Percentiles rank a stretch among this genome's conserved stretches.
Evolutionary conservation across 257 asterid species (phyloP).

Genomic region (Salvia hispanica): DNA sequence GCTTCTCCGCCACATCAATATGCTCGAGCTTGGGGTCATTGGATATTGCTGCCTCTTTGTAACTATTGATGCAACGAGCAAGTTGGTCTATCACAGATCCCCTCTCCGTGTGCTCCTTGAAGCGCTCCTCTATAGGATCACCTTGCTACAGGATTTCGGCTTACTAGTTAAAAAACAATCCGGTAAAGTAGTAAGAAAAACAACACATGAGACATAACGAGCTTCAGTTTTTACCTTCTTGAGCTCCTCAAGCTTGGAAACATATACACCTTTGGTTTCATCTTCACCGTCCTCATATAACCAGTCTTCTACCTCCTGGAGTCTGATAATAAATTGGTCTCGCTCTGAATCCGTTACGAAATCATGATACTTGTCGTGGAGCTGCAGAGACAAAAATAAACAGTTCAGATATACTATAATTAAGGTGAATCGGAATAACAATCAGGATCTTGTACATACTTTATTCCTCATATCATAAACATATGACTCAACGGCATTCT

Average conservation of each 20-base stretch:
- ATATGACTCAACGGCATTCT: slow-evolving; percentile 97
- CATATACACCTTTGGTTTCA: slow-evolving; percentile 71
- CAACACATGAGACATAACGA: background rate
- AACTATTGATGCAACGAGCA: slow-evolving; percentile 65
- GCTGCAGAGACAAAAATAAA: slow-evolving; percentile 49
- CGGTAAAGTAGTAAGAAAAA: background rate
- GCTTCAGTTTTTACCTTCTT: slow-evolving; percentile 40
- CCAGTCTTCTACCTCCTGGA: slow-evolving; percentile 97
- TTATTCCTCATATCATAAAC: slow-evolving; percentile 92
- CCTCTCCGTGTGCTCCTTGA: slow-evolving; percentile 73
- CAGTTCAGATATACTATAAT: slow-evolving; percentile 3
- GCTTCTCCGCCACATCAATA: slow-evolving; percentile 76
- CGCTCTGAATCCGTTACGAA: slow-evolving; percentile 72
- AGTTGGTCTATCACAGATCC: slow-evolving; percentile 73
- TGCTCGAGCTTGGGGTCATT: slow-evolving; percentile 66
- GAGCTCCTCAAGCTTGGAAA: slow-evolving; percentile 87
- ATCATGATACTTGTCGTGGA: slow-evolving; percentile 66
- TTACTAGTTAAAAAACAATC: slow-evolving; percentile 18
- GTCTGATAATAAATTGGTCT: slow-evolving; percentile 64
- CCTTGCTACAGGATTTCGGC: slow-evolving; percentile 66
- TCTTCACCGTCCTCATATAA: slow-evolving; percentile 96
- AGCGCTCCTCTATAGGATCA: slow-evolving; percentile 83
- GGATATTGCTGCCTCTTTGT: slow-evolving; percentile 54
- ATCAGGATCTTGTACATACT: slow-evolving; percentile 40
- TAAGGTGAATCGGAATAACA: background rate